A percentile compares a stretch with the other conserved stretches of the same genome.
phyloP scores from a whole-genome alignment of 306 rosid genomes.

The Quercus dentata region DNA sequence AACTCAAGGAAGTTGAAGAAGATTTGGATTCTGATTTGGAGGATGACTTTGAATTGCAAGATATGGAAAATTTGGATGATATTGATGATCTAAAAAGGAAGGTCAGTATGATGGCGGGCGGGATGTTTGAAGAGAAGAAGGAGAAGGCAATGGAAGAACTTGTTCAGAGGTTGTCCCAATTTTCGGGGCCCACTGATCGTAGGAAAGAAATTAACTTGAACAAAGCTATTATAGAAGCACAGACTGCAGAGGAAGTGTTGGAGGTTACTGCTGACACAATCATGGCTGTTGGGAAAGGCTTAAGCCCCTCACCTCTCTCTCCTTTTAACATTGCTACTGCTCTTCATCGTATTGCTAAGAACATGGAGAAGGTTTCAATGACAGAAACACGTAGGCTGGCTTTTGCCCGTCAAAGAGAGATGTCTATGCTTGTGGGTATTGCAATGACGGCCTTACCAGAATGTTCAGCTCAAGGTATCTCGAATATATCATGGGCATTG shows the following conservation, averaged over 20 bases:
- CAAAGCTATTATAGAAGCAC: constrained; percentile 67
- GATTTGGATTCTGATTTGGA: constrained; percentile 32
- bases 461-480: constrained; percentile 87
- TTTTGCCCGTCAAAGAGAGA: constrained; percentile 84
- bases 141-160: constrained; percentile 60
- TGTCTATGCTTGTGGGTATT: constrained; percentile 85
- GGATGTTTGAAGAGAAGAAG: constrained; percentile 58
- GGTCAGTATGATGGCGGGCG: constrained; percentile 53
- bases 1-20: constrained; percentile 36
- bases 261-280: constrained; percentile 69
- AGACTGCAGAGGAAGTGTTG: constrained; percentile 77
- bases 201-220: constrained; percentile 76
- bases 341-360: constrained; percentile 92
- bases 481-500: constrained; percentile 87
- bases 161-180: constrained; percentile 61
- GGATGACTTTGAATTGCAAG: constrained; percentile 33
- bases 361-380: constrained; percentile 85
- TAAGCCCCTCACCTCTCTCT: constrained; percentile 88
- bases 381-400: constrained; percentile 64
- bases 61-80: constrained; percentile 21
- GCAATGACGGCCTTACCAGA: constrained; percentile 85
- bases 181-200: constrained; percentile 79
- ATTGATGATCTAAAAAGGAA: constrained; percentile 39
- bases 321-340: constrained; percentile 91
- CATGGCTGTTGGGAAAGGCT: constrained; percentile 78